Percentiles rank a stretch among this genome's conserved stretches.
These are phyloP conservation scores for Geotrichum fermentans DNA, from an alignment of 1,139 yeast species.

Conservation along the genomic window DNA sequence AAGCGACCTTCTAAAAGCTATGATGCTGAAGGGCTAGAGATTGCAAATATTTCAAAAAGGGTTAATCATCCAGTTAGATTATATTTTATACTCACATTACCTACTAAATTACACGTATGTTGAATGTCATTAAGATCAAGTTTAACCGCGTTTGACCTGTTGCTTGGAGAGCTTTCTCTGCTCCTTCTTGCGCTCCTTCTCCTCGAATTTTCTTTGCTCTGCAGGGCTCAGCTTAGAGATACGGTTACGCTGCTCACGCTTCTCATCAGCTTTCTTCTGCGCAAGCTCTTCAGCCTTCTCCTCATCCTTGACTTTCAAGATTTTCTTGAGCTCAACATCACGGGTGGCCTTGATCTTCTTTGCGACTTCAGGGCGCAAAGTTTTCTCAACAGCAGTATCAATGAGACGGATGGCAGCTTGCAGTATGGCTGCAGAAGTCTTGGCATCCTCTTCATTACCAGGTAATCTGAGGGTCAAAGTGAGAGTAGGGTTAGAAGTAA, in stretches of 20 bases:
- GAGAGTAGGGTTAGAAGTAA: conserved; percentile 53
- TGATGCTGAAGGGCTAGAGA: too few relatives aligned
- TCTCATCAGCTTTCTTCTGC: conserved; percentile 63
- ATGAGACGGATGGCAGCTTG: conserved; percentile 50
- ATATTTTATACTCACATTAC: background rate
- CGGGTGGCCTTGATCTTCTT: conserved; percentile 71
- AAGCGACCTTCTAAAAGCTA: too few relatives aligned
- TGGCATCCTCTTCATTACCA: conserved; percentile 44
- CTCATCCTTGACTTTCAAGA: conserved; percentile 56
- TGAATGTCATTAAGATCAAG: too few relatives aligned
- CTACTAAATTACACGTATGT: too few relatives aligned
- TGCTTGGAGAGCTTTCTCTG: conserved; percentile 47
- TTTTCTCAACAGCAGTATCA: conserved; percentile 48
- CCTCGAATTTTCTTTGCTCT: conserved; percentile 62
- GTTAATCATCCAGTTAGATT: too few relatives aligned
- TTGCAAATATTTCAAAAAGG: too few relatives aligned
- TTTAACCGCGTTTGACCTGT: conserved; percentile 34
- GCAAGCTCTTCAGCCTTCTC: conserved; percentile 63
- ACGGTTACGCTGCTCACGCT: conserved; percentile 53
- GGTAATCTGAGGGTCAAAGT: conserved; percentile 50
- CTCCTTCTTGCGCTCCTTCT: conserved; percentile 60
- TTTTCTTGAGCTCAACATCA: conserved; percentile 61
- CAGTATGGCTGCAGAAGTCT: conserved; percentile 47
- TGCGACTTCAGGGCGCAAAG: conserved; percentile 56
- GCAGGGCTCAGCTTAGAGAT: conserved; percentile 56